Evolutionary conservation across 768 basidiomycete genomes (phyloP).

Genomic region (Mycena chlorophos): DNA sequence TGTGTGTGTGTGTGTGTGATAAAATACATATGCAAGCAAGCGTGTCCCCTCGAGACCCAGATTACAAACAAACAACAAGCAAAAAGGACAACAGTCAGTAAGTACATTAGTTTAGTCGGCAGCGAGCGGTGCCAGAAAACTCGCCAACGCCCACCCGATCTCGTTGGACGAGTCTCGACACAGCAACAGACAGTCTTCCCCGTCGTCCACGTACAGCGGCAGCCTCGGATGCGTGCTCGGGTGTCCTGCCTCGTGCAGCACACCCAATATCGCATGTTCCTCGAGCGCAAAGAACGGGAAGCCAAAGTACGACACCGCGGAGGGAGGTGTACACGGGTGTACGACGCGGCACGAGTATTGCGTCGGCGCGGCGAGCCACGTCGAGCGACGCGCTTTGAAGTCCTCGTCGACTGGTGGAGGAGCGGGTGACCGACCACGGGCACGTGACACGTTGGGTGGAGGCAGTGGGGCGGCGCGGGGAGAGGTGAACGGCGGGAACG

Average conservation of each 20-base stretch:
- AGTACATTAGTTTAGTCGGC: conserved; percentile 24
- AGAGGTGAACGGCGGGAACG: neutral
- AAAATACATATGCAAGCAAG: too few relatives aligned
- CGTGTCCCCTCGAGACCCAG: too few relatives aligned
- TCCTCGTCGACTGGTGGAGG: conserved; percentile 3
- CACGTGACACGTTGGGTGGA: neutral
- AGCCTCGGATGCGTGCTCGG: conserved; percentile 72
- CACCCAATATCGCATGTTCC: conserved; percentile 61
- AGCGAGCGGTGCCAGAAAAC: conserved; percentile 67
- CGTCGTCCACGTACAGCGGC: conserved; percentile 74
- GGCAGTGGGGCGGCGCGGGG: conserved; percentile 11
- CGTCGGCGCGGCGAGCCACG: conserved; percentile 50
- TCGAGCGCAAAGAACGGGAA: conserved; percentile 77
- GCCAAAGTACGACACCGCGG: conserved; percentile 63
- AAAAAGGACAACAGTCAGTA: conserved; percentile 7
- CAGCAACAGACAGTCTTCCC: conserved; percentile 77
- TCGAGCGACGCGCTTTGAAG: conserved; percentile 31
- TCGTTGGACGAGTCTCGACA: conserved; percentile 56
- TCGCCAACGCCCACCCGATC: conserved; percentile 81
- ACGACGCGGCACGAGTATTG: conserved; percentile 70
- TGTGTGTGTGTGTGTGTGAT: too few relatives aligned
- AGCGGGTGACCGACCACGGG: neutral
- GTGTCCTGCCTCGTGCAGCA: conserved; percentile 77
- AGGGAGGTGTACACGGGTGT: conserved; percentile 66
- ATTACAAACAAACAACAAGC: conserved; percentile 10